Conservation (phyloP, 208 protist genomes). For the Polymyxa betae region DNA sequence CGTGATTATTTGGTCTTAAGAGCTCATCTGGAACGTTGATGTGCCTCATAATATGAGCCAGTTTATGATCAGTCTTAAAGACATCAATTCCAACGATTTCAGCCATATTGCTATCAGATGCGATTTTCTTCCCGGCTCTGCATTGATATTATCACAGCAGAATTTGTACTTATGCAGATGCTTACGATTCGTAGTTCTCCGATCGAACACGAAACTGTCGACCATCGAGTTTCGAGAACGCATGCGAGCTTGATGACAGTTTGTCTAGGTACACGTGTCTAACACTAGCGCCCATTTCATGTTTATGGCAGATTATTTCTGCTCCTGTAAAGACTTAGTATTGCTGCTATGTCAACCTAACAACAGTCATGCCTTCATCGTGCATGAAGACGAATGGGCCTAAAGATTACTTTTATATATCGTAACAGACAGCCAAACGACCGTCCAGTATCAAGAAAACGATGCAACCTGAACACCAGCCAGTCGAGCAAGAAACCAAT, state of each 20-base stretch:
- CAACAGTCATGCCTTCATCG: too few relatives aligned
- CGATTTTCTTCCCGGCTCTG: neutral
- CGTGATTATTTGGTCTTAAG: neutral
- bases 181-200: slow-evolving; percentile 1
- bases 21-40: slow-evolving; percentile 16
- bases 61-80: slow-evolving; percentile 41
- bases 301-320: neutral
- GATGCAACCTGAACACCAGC: too few relatives aligned
- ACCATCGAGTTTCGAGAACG: slow-evolving; percentile 10
- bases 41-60: slow-evolving; percentile 27
- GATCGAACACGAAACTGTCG: neutral
- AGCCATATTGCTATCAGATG: neutral
- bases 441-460: too few relatives aligned
- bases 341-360: too few relatives aligned
- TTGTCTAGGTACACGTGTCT: neutral
- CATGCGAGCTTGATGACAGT: neutral
- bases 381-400: too few relatives aligned
- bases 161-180: neutral
- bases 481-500: too few relatives aligned
- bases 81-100: neutral
- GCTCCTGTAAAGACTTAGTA: too few relatives aligned
- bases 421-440: too few relatives aligned
- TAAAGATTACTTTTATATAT: too few relatives aligned
- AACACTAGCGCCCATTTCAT: slow-evolving; percentile 7
- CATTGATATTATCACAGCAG: neutral